These are phyloP conservation scores for Tephrocybe sp. DNA, from an alignment of 768 basidiomycete genomes.

Conservation along the genomic window DNA sequence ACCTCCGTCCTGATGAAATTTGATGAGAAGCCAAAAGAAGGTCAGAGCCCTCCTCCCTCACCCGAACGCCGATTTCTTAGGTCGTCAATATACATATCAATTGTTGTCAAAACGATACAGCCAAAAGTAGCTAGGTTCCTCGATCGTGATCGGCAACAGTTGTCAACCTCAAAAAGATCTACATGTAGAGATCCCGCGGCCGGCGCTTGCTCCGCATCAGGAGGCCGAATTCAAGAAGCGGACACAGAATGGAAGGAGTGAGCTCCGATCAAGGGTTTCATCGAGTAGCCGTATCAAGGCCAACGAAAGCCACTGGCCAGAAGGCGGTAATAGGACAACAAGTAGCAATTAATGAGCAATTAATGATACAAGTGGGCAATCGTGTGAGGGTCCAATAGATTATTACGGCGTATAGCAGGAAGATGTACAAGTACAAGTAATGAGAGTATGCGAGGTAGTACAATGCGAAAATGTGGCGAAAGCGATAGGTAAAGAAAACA, in stretches of 20 bases:
- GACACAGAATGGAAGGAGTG: background rate
- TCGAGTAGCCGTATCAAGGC: background rate
- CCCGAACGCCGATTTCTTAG: no score
- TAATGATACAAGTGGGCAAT: slow-evolving; percentile 1
- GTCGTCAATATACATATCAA: no score
- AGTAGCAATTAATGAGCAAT: background rate
- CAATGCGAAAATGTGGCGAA: slow-evolving; percentile 2
- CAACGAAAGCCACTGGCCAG: background rate
- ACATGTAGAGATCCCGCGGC: background rate
- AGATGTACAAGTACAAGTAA: slow-evolving; percentile 8
- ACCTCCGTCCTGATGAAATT: no score
- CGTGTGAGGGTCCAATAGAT: background rate
- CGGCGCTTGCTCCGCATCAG: background rate
- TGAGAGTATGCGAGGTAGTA: slow-evolving; percentile 5
- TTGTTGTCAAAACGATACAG: no score
- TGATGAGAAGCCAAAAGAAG: no score
- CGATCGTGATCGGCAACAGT: slow-evolving; percentile 9
- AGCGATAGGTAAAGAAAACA: background rate
- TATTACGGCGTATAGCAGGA: background rate
- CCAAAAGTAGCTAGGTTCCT: background rate
- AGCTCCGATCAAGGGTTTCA: background rate
- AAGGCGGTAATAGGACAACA: background rate
- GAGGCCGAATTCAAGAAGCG: background rate
- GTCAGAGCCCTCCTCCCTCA: no score
- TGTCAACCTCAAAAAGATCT: no score